phyloP scores from a whole-genome alignment of 805 yeast species.

The Yamadazyma akitaensis region DNA sequence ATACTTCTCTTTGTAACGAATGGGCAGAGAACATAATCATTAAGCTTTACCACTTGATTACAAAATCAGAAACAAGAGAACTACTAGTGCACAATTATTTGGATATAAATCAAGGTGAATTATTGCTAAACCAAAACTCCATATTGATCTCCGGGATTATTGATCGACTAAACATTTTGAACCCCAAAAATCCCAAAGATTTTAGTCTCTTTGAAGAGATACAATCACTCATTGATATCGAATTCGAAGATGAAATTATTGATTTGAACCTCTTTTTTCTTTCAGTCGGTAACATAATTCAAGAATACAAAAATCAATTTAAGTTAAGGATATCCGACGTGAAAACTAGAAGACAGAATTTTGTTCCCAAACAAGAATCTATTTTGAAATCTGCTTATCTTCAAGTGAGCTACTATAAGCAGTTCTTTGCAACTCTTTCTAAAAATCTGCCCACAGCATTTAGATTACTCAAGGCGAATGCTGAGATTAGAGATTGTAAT shows the following conservation, averaged over 20 bases:
- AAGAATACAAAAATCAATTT: slow-evolving; percentile 9
- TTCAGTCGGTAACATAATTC: slow-evolving; percentile 14
- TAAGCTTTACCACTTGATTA: slow-evolving; percentile 39
- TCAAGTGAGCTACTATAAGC: slow-evolving; percentile 62
- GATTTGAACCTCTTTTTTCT: slow-evolving; percentile 26
- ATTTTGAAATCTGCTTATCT: slow-evolving; percentile 48
- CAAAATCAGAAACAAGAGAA: slow-evolving; percentile 59
- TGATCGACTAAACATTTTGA: slow-evolving; percentile 41
- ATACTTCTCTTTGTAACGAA: slow-evolving; percentile 22
- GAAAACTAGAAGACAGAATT: slow-evolving; percentile 51
- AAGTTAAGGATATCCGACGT: slow-evolving; percentile 42
- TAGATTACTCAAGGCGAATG: slow-evolving; percentile 43
- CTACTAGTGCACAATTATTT: slow-evolving; percentile 53
- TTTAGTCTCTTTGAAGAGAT: slow-evolving; percentile 23
- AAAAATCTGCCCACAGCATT: slow-evolving; percentile 29
- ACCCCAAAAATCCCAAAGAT: slow-evolving; percentile 14
- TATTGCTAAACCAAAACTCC: slow-evolving; percentile 20
- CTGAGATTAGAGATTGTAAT: slow-evolving; percentile 44
- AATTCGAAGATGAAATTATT: slow-evolving; percentile 9
- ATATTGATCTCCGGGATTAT: slow-evolving; percentile 62
- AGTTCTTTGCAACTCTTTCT: slow-evolving; percentile 41
- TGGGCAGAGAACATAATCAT: slow-evolving; percentile 43
- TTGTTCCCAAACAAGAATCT: slow-evolving; percentile 47
- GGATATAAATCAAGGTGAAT: slow-evolving; percentile 23
- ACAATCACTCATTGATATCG: slow-evolving; percentile 15